Conservation (phyloP, 2,329 filamentous ascomycete genomes). For the Diaporthe nobilis region DNA sequence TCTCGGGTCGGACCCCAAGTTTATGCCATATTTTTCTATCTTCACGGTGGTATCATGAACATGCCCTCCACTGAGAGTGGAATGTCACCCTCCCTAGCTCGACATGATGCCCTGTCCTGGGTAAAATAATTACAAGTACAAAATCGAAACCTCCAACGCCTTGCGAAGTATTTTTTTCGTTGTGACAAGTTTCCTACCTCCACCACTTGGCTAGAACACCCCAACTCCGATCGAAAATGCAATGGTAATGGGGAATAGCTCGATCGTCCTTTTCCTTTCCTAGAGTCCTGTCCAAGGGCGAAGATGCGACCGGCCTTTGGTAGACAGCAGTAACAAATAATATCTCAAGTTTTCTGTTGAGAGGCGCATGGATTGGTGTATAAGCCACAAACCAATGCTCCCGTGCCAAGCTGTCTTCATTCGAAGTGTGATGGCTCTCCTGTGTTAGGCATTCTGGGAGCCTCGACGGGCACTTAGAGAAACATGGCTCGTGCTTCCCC, state of each 20-base stretch:
- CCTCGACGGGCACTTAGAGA: too few species aligned
- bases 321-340: background rate
- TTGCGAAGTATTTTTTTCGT: conserved; percentile 13
- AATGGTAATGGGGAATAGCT: background rate
- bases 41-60: background rate
- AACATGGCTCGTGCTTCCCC: background rate
- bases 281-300: background rate
- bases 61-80: background rate
- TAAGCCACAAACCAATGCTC: background rate
- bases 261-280: background rate
- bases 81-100: background rate
- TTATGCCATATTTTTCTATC: background rate
- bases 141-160: conserved; percentile 21
- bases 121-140: background rate
- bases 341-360: background rate
- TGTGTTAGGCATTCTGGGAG: too few species aligned
- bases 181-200: conserved; percentile 1
- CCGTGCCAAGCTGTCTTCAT: background rate
- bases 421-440: background rate
- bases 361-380: background rate
- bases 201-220: background rate
- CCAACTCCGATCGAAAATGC: conserved; percentile 21
- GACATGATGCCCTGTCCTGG: background rate
- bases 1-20: conserved; percentile 14
- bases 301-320: background rate